A percentile compares a stretch with the other conserved stretches of the same genome.
These are phyloP conservation scores for Phycomyces nitens DNA, from an alignment of 192 early-diverging fungal species.

Conservation along the genomic window DNA sequence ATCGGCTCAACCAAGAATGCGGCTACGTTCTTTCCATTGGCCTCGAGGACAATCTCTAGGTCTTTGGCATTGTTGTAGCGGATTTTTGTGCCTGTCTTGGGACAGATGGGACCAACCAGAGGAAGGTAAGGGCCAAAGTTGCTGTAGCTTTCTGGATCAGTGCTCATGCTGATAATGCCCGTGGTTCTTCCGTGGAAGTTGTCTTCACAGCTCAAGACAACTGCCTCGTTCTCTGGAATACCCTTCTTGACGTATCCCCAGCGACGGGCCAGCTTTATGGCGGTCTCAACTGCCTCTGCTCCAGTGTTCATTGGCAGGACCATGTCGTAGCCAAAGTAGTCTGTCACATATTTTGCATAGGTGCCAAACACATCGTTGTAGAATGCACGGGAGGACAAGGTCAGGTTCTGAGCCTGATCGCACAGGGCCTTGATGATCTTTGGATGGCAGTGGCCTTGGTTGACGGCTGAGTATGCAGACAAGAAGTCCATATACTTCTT, in stretches of 20 bases:
- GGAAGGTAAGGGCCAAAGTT: constrained; percentile 96
- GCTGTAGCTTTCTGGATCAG: constrained; percentile 77
- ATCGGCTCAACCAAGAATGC: constrained; percentile 98
- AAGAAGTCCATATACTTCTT: constrained; percentile 86
- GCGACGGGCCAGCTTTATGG: constrained; percentile 94
- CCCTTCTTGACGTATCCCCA: constrained; percentile 95
- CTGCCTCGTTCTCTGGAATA: constrained; percentile 72
- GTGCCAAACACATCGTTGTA: constrained; percentile 92
- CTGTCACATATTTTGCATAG: constrained; percentile 88
- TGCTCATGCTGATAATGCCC: constrained; percentile 91
- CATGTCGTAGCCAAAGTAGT: constrained; percentile 97
- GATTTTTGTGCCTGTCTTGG: constrained; percentile 63
- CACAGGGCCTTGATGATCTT: constrained; percentile 88
- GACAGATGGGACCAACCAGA: constrained; percentile 77
- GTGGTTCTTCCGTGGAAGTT: constrained; percentile 99
- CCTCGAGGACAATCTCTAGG: constrained; percentile 81
- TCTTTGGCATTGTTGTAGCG: constrained; percentile 85
- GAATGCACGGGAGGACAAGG: constrained; percentile 92
- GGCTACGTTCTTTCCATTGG: constrained; percentile 78
- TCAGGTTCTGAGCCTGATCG: constrained; percentile 82
- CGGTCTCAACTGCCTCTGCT: constrained; percentile 98
- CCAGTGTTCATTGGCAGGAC: constrained; percentile 99
- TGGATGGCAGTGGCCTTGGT: constrained; percentile 95
- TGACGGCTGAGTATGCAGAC: constrained; percentile 80
- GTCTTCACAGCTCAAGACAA: constrained; percentile 76